Conservation (phyloP, 495 filamentous ascomycete genomes). For the Penicillium riverlandense region DNA sequence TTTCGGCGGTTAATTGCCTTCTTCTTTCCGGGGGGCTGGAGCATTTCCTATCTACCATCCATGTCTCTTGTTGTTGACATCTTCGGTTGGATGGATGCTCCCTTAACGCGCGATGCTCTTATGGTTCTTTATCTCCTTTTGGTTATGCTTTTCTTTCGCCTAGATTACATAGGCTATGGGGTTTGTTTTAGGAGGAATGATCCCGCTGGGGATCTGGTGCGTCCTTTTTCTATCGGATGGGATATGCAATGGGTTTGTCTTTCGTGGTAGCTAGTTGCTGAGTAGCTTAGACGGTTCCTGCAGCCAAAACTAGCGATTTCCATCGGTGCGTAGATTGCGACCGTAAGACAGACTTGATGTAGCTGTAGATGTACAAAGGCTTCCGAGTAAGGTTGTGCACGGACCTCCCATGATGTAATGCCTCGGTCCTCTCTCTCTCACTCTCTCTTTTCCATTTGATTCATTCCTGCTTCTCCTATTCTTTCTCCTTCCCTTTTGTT, state of each 20-base stretch:
- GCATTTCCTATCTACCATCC: neutral
- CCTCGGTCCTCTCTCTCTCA: no score
- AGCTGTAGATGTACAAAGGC: neutral
- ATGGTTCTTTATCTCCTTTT: conserved; percentile 13
- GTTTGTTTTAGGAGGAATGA: neutral
- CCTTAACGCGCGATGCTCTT: conserved; percentile 23
- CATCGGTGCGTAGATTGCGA: no score
- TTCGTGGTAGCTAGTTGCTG: conserved; percentile 2
- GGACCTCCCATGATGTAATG: neutral
- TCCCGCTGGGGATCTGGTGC: no score
- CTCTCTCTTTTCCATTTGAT: no score
- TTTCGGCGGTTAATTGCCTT: conserved; percentile 81
- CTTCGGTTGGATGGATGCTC: no score
- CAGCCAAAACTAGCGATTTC: no score
- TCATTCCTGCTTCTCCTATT: no score
- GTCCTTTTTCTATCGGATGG: no score
- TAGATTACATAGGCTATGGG: neutral
- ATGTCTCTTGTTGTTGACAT: neutral
- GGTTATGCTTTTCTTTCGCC: neutral
- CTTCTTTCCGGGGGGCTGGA: neutral
- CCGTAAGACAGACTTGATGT: neutral
- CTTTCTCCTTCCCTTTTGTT: no score
- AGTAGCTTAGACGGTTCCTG: neutral
- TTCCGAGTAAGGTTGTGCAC: no score
- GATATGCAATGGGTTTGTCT: neutral